Conservation (phyloP, 768 basidiomycete species). For the Lactifluus rugatus region DNA sequence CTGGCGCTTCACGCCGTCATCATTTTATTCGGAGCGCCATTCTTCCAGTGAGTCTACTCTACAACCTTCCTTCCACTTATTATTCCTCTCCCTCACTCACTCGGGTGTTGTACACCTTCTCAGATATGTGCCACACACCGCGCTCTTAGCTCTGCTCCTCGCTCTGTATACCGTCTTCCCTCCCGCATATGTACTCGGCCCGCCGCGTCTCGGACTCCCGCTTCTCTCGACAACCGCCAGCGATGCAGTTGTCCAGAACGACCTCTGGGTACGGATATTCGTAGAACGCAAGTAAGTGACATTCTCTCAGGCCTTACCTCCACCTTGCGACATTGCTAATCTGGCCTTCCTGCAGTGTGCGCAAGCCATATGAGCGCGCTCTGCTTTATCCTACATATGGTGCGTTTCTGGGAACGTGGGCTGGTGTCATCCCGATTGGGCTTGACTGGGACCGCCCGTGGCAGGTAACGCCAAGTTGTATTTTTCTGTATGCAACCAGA, state of each 20-base stretch:
- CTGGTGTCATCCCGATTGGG: constrained; percentile 73
- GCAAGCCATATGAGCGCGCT: constrained; percentile 63
- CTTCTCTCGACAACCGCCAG: constrained; percentile 25
- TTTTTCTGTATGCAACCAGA: constrained; percentile 1
- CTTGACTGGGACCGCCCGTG: constrained; percentile 97
- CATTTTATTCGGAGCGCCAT: constrained; percentile 69
- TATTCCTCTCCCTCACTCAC: background rate
- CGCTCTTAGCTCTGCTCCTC: constrained; percentile 57
- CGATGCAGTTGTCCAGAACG: constrained; percentile 41
- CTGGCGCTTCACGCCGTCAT: constrained; percentile 39
- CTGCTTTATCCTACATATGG: constrained; percentile 74
- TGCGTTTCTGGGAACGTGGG: constrained; percentile 66
- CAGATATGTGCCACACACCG: constrained; percentile 43
- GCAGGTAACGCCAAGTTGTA: constrained; percentile 50
- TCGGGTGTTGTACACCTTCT: constrained; percentile 5
- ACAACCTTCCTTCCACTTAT: background rate
- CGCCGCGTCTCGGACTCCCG: constrained; percentile 33
- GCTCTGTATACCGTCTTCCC: constrained; percentile 56
- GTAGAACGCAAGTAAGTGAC: constrained; percentile 67
- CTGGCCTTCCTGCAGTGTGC: constrained; percentile 30
- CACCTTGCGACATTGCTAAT: background rate
- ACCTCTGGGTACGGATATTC: constrained; percentile 73
- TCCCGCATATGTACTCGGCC: constrained; percentile 60
- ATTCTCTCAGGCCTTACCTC: background rate
- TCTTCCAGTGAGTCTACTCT: constrained; percentile 37